These are phyloP conservation scores for Suillus spraguei DNA, from an alignment of 768 basidiomycete genomes.

Conservation along the genomic window DNA sequence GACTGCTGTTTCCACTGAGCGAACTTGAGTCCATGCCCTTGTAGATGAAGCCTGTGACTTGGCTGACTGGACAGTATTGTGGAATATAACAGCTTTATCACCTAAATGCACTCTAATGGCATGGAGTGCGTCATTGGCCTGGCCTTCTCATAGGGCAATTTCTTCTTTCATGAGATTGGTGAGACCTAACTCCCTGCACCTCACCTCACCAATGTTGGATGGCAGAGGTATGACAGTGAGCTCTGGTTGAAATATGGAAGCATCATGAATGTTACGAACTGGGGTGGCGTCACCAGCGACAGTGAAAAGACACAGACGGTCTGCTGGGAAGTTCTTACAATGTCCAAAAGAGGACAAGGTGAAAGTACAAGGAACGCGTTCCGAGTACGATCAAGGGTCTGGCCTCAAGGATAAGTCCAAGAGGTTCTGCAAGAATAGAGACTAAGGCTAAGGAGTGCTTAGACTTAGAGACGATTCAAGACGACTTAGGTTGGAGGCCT, in stretches of 20 bases:
- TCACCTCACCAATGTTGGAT: neutral
- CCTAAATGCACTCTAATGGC: constrained; percentile 9
- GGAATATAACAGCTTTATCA: constrained; percentile 16
- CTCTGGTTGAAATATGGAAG: neutral
- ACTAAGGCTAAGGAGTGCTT: too few species aligned
- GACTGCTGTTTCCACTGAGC: neutral
- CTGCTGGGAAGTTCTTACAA: too few species aligned
- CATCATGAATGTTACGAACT: too few species aligned
- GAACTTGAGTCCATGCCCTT: constrained; percentile 5
- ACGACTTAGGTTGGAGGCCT: too few species aligned
- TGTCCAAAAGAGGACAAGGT: too few species aligned
- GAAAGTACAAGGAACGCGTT: too few species aligned
- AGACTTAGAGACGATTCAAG: too few species aligned
- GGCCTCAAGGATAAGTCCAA: too few species aligned
- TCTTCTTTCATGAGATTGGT: constrained; percentile 11
- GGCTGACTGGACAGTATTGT: constrained; percentile 2
- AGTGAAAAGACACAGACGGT: too few species aligned
- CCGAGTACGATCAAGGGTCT: too few species aligned
- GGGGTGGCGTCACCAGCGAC: too few species aligned
- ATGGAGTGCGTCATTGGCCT: constrained; percentile 23
- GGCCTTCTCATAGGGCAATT: constrained; percentile 9
- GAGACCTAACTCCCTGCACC: neutral
- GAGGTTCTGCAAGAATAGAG: too few species aligned
- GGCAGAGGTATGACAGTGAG: constrained; percentile 4
- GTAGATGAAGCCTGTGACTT: neutral